A percentile compares a stretch with the other conserved stretches of the same genome.
phyloP scores from a whole-genome alignment of 495 filamentous ascomycete species.

The Penicillium nucicola region DNA sequence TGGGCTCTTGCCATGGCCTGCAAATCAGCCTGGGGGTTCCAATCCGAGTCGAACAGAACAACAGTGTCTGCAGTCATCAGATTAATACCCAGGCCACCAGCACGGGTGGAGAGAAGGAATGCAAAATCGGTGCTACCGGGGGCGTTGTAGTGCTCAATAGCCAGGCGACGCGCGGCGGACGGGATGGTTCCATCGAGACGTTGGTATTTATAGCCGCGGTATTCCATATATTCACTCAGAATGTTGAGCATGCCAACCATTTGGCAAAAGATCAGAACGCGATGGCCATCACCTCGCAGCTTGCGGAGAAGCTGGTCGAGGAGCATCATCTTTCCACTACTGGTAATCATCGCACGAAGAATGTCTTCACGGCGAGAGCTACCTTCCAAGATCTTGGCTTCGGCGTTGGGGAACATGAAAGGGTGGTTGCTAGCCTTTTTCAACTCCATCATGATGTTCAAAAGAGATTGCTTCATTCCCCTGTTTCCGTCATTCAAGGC shows the following conservation, averaged over 20 bases:
- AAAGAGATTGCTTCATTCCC: constrained; percentile 86
- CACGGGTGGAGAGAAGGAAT: constrained; percentile 91
- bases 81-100: constrained; percentile 96
- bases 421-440: constrained; percentile 99
- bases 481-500: constrained; percentile 85
- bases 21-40: constrained; percentile 98
- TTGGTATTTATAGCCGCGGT: constrained; percentile 88
- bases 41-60: constrained; percentile 97
- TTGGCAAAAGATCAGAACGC: constrained; percentile 97
- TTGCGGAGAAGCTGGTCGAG: constrained; percentile 91
- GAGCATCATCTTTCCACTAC: constrained; percentile 99
- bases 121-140: constrained; percentile 92
- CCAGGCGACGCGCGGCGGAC: constrained; percentile 75
- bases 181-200: constrained; percentile 93
- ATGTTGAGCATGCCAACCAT: constrained; percentile 99
- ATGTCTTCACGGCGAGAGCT: constrained; percentile 79
- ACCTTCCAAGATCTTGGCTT: constrained; percentile 77
- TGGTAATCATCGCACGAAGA: constrained; percentile 85
- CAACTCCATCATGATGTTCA: constrained; percentile 99
- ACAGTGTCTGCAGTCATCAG: constrained; percentile 98
- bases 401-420: constrained; percentile 93
- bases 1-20: constrained; percentile 98
- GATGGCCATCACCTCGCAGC: constrained; percentile 84
- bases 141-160: constrained; percentile 97
- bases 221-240: constrained; percentile 84